Evolutionary conservation across 2,329 filamentous ascomycete species (phyloP).

Genomic region (Aspergillus sp.): DNA sequence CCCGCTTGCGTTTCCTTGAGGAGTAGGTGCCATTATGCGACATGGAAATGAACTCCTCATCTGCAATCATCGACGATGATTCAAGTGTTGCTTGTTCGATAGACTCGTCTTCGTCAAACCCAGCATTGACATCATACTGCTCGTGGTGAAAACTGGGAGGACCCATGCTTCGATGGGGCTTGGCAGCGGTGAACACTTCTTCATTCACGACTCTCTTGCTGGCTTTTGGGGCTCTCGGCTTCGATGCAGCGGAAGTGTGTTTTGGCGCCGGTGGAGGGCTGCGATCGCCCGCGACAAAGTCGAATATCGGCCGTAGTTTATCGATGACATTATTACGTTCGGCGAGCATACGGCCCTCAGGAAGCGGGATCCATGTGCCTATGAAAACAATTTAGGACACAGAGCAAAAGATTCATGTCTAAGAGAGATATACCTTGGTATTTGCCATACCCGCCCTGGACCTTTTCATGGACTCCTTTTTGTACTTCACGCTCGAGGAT

Average conservation of each 20-base stretch:
- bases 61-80: slow-evolving; percentile 82
- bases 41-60: slow-evolving; percentile 76
- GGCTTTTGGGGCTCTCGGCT: slow-evolving; percentile 76
- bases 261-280: slow-evolving; percentile 94
- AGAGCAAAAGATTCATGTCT: not conserved
- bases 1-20: slow-evolving; percentile 77
- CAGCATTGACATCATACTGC: slow-evolving; percentile 67
- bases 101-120: slow-evolving; percentile 76
- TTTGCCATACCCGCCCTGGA: slow-evolving; percentile 97
- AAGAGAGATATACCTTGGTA: slow-evolving; percentile 72
- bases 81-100: slow-evolving; percentile 82
- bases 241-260: slow-evolving; percentile 74
- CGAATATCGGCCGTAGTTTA: slow-evolving; percentile 83
- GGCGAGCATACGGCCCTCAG: slow-evolving; percentile 78
- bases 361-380: slow-evolving; percentile 96
- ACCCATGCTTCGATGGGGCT: slow-evolving; percentile 39
- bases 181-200: slow-evolving; percentile 38
- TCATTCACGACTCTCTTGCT: slow-evolving; percentile 58
- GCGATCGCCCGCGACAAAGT: slow-evolving; percentile 80
- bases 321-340: slow-evolving; percentile 85
- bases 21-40: slow-evolving; percentile 62
- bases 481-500: slow-evolving; percentile 97
- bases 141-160: slow-evolving; percentile 57
- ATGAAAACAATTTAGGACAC: not conserved
- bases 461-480: slow-evolving; percentile 95